phyloP scores from a whole-genome alignment of 2,329 filamentous ascomycete species.

The Neoscytalidium dimidiatum region DNA sequence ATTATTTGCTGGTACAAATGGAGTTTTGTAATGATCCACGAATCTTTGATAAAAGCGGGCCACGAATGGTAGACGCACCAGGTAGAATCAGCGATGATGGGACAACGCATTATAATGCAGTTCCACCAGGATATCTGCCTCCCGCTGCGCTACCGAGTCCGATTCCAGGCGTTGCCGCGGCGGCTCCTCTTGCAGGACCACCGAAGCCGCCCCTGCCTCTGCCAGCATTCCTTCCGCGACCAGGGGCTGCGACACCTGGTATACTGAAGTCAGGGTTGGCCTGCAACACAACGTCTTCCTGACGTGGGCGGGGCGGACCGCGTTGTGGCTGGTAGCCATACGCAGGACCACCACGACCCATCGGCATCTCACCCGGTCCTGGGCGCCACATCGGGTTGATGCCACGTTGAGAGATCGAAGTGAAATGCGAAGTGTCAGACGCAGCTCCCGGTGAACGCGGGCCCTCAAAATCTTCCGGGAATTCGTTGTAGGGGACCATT shows the following conservation, averaged over 20 bases:
- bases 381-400: slow-evolving; percentile 84
- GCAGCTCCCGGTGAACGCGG: slow-evolving; percentile 69
- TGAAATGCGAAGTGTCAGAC: slow-evolving; percentile 83
- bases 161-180: slow-evolving; percentile 2
- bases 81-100: background rate
- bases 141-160: background rate
- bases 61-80: background rate
- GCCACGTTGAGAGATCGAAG: slow-evolving; percentile 83
- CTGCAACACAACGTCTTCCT: slow-evolving; percentile 73
- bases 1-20: slow-evolving; percentile 9
- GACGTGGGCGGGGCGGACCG: slow-evolving; percentile 42
- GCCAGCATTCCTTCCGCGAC: slow-evolving; percentile 32
- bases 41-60: background rate
- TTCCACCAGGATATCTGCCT: slow-evolving; percentile 8
- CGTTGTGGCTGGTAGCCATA: slow-evolving; percentile 31
- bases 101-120: background rate
- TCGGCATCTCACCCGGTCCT: slow-evolving; percentile 50
- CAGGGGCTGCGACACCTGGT: slow-evolving; percentile 47
- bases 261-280: slow-evolving; percentile 86
- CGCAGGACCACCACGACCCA: slow-evolving; percentile 32
- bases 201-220: background rate
- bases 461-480: slow-evolving; percentile 62
- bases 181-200: background rate
- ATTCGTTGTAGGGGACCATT: slow-evolving; percentile 1
- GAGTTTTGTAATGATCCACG: background rate